Evolutionary conservation across 805 yeast genomes (phyloP).

Genomic region (Candida railenensis): DNA sequence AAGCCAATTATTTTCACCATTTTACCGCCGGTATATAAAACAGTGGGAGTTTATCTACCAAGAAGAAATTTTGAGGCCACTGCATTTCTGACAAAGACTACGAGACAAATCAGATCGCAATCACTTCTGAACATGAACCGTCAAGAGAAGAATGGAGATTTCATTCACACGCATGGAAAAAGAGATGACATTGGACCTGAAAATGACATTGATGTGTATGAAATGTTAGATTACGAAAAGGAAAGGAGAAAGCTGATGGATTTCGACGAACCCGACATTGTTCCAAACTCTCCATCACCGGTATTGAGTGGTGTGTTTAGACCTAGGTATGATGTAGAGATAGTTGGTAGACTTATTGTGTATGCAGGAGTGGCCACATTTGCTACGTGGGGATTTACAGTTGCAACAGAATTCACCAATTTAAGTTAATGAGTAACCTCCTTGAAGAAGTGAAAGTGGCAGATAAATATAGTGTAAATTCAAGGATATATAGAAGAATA

Average conservation of each 20-base stretch:
- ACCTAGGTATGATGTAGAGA: constrained; percentile 70
- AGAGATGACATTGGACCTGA: constrained; percentile 34
- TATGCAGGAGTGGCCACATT: constrained; percentile 76
- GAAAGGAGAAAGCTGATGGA: constrained; percentile 1
- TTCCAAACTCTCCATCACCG: constrained; percentile 18
- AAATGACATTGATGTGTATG: constrained; percentile 41
- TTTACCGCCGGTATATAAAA: constrained; percentile 58
- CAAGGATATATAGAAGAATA: neutral
- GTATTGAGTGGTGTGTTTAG: constrained; percentile 47
- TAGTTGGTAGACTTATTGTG: constrained; percentile 71
- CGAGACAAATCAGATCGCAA: constrained; percentile 35
- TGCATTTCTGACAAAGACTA: constrained; percentile 31
- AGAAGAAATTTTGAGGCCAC: constrained; percentile 37
- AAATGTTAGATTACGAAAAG: constrained; percentile 33
- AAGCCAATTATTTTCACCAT: constrained; percentile 62
- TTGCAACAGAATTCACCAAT: constrained; percentile 17
- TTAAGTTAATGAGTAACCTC: constrained; percentile 4
- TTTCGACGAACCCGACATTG: neutral
- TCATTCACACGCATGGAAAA: constrained; percentile 24
- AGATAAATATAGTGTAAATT: neutral
- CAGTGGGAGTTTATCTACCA: constrained; percentile 38
- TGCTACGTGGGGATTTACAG: constrained; percentile 46
- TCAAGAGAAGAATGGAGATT: constrained; percentile 22
- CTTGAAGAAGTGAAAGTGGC: neutral
- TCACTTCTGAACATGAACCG: constrained; percentile 36